Percentiles rank a stretch among this genome's conserved stretches.
These are phyloP conservation scores for Myxozyma udenii DNA, from an alignment of 805 yeast genomes.

Conservation along the genomic window DNA sequence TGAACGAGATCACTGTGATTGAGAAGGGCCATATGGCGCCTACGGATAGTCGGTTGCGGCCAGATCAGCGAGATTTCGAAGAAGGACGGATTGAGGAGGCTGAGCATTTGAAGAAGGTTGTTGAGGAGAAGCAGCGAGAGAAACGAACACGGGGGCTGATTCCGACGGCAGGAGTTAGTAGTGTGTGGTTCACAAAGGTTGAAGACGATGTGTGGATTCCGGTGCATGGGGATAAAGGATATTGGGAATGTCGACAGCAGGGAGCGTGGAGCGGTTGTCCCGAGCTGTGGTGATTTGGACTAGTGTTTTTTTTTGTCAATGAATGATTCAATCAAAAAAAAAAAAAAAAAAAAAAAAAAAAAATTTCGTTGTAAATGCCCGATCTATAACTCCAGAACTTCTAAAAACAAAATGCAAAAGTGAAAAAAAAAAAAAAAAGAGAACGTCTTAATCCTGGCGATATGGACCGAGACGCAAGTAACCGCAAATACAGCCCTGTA, in stretches of 20 bases:
- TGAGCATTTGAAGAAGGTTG: constrained; percentile 59
- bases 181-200: constrained; percentile 20
- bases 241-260: constrained; percentile 20
- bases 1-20: constrained; percentile 73
- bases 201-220: constrained; percentile 29
- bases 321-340: too few species aligned
- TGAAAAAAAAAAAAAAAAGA: too few species aligned
- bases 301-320: too few species aligned
- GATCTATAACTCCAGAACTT: too few species aligned
- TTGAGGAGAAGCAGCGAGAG: constrained; percentile 79
- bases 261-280: constrained; percentile 21
- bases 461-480: constrained; percentile 15
- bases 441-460: too few species aligned
- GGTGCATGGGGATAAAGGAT: constrained; percentile 20
- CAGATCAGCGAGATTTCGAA: constrained; percentile 76
- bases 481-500: constrained; percentile 63
- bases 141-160: constrained; percentile 50
- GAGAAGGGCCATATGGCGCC: constrained; percentile 69
- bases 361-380: too few species aligned
- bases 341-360: too few species aligned
- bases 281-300: constrained; percentile 15
- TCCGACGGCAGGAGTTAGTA: constrained; percentile 24
- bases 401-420: too few species aligned
- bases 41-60: constrained; percentile 86
- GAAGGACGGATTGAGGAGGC: constrained; percentile 67